Evolutionary conservation across 148 eudicot species (phyloP).

Genomic region (Oxyria digyna): DNA sequence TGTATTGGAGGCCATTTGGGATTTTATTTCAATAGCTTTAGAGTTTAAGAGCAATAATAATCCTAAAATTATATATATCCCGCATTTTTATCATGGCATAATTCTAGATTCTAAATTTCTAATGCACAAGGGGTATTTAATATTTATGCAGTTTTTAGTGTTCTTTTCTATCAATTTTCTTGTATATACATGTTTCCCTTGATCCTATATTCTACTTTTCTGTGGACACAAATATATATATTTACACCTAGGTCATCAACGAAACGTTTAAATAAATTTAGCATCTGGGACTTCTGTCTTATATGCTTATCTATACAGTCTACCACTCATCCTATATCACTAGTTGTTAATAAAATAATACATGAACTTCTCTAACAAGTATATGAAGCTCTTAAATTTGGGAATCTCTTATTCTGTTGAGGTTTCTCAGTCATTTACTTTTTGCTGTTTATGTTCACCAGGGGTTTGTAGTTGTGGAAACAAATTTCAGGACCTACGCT

Average conservation of each 20-base stretch:
- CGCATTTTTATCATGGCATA: not conserved
- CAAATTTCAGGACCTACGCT: conserved; percentile 89
- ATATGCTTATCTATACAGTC: not conserved
- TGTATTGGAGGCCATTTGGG: not conserved
- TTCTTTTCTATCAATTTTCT: not conserved
- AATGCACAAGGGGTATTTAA: not conserved
- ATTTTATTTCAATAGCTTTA: not conserved
- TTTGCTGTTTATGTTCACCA: conserved; percentile 18
- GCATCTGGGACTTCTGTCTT: not conserved
- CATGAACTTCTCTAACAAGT: not conserved
- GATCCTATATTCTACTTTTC: not conserved
- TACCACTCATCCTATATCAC: not conserved
- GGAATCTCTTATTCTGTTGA: not conserved
- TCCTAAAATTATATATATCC: not conserved
- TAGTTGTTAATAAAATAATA: not conserved
- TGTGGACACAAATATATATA: not conserved
- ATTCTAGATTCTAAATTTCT: not conserved
- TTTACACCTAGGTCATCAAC: too few relatives aligned
- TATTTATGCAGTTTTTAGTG: not conserved
- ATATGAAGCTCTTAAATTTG: not conserved
- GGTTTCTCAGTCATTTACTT: not conserved
- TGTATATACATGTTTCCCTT: not conserved
- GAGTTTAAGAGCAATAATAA: not conserved
- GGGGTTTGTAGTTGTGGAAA: conserved; percentile 95
- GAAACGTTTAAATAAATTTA: not conserved